These are phyloP conservation scores for bread wheat (Triticum aestivum) DNA, from an alignment of 176 grass and related monocot species.

Conservation along the genomic window DNA sequence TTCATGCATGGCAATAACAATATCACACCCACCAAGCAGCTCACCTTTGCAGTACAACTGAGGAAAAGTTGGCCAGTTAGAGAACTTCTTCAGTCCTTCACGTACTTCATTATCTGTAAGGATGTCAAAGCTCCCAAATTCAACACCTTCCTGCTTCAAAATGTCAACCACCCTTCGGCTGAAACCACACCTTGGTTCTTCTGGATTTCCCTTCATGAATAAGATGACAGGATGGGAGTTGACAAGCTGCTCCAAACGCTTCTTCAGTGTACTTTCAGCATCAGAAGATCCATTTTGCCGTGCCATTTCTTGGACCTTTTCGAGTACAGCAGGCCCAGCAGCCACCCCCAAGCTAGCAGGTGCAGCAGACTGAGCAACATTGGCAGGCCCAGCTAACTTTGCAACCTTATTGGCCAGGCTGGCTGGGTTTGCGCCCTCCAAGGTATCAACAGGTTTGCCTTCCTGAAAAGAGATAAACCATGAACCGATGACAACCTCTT, in stretches of 20 bases:
- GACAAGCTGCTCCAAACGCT: slow-evolving; percentile 76
- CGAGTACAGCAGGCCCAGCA: slow-evolving; percentile 51
- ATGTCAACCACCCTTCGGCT: slow-evolving; percentile 83
- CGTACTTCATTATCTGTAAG: slow-evolving; percentile 79
- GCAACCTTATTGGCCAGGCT: slow-evolving; percentile 91
- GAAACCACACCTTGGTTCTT: slow-evolving; percentile 89
- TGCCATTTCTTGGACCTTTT: slow-evolving; percentile 60
- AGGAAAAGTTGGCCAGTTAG: slow-evolving; percentile 97
- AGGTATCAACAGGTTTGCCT: slow-evolving; percentile 72
- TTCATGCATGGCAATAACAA: slow-evolving; percentile 87
- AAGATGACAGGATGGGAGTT: slow-evolving; percentile 78
- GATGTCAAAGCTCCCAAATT: slow-evolving; percentile 86
- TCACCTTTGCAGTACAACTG: slow-evolving; percentile 94
- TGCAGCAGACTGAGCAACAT: slow-evolving; percentile 50
- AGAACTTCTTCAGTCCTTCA: slow-evolving; percentile 91
- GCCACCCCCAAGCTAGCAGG: slow-evolving; percentile 62
- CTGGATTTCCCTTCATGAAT: slow-evolving; percentile 92
- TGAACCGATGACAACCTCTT: background rate
- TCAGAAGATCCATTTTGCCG: slow-evolving; percentile 50
- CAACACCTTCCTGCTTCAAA: slow-evolving; percentile 76
- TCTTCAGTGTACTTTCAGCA: slow-evolving; percentile 44
- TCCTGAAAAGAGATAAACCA: slow-evolving; percentile 53
- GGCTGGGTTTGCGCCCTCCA: slow-evolving; percentile 91
- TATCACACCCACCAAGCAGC: slow-evolving; percentile 91
- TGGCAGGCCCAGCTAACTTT: slow-evolving; percentile 67